Conservation (phyloP, 495 filamentous ascomycete genomes). For the Rusavskia elegans region DNA sequence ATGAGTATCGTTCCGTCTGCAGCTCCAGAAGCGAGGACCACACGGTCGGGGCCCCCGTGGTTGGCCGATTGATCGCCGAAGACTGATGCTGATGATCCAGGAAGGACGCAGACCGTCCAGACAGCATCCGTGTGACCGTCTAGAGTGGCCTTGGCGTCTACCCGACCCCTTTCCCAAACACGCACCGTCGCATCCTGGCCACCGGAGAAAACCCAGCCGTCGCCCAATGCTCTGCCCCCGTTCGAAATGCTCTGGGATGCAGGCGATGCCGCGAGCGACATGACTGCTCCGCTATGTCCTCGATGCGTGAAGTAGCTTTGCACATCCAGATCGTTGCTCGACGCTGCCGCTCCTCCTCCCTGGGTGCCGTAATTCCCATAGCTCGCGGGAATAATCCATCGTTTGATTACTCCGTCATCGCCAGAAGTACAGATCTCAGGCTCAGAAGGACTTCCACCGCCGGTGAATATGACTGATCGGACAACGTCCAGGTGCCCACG, state of each 20-base stretch:
- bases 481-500: constrained; percentile 89
- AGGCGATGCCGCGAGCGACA: constrained; percentile 73
- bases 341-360: constrained; percentile 20
- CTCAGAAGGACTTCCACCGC: constrained; percentile 82
- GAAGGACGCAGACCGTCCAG: constrained; percentile 88
- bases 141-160: constrained; percentile 89
- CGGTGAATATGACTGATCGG: constrained; percentile 85
- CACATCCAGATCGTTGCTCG: constrained; percentile 70
- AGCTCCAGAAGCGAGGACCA: constrained; percentile 78
- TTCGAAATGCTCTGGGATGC: constrained; percentile 72
- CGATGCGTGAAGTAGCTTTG: constrained; percentile 86
- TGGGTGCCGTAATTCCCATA: constrained; percentile 45
- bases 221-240: constrained; percentile 66
- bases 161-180: constrained; percentile 85
- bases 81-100: constrained; percentile 60
- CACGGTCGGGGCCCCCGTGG: constrained; percentile 64
- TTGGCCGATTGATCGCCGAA: constrained; percentile 53
- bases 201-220: constrained; percentile 96
- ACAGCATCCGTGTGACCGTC: constrained; percentile 91
- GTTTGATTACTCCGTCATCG: constrained; percentile 88
- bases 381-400: constrained; percentile 81
- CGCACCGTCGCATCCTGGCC: constrained; percentile 85
- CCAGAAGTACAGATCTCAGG: constrained; percentile 94
- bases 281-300: constrained; percentile 80
- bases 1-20: constrained; percentile 86